These are phyloP conservation scores for Rhizophlyctis rosea DNA, from an alignment of 192 early-diverging fungal genomes.

Conservation along the genomic window DNA sequence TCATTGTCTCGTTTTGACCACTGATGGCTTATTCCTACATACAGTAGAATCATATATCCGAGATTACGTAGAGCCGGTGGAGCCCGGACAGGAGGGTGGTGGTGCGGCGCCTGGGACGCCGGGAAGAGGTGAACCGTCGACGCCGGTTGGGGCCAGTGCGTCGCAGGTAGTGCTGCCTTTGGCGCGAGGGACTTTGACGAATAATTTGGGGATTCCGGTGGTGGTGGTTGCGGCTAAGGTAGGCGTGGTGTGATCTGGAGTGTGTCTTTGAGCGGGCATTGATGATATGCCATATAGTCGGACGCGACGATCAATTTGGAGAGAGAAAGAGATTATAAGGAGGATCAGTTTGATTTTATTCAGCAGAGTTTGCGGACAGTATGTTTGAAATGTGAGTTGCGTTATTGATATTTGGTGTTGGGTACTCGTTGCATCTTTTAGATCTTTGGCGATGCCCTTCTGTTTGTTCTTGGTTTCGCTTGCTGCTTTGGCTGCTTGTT, in stretches of 20 bases:
- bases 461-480: not conserved
- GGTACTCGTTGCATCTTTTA: not conserved
- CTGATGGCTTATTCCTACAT: not conserved
- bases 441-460: conserved; percentile 3
- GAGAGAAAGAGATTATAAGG: conserved; percentile 77
- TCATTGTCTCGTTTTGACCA: not conserved
- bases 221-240: conserved; percentile 89
- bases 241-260: not conserved
- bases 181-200: conserved; percentile 72
- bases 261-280: not conserved
- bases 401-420: too few relatives aligned
- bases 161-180: conserved; percentile 50
- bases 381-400: conserved; percentile 77
- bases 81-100: not conserved
- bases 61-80: conserved; percentile 59
- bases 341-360: conserved; percentile 95
- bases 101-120: not conserved
- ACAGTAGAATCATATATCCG: conserved; percentile 69
- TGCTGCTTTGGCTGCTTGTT: too few relatives aligned
- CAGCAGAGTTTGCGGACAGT: conserved; percentile 88
- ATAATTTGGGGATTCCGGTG: conserved; percentile 85
- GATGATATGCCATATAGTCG: conserved; percentile 43
- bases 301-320: conserved; percentile 74
- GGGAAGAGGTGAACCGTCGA: too few relatives aligned
- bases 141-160: not conserved